Evolutionary conservation across 2,329 filamentous ascomycete genomes (phyloP).

Genomic region (Nannizziopsis barbatae): DNA sequence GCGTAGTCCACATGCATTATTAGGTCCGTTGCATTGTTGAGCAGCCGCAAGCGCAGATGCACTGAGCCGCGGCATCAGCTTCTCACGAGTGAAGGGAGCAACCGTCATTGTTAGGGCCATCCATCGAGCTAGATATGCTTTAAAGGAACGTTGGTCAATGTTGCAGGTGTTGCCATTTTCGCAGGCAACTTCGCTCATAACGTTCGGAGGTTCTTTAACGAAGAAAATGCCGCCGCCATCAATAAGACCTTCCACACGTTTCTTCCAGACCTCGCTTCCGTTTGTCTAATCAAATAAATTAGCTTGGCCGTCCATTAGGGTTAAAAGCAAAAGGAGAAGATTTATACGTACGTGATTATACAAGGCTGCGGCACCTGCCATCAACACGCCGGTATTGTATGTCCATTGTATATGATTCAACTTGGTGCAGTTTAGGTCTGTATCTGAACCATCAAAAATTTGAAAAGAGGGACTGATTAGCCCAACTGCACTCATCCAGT

Average conservation of each 20-base stretch:
- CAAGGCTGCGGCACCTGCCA: slow-evolving; percentile 47
- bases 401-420: slow-evolving; percentile 46
- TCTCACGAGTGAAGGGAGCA: slow-evolving; percentile 44
- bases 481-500: slow-evolving; percentile 44
- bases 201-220: slow-evolving; percentile 32
- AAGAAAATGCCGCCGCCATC: slow-evolving; percentile 43
- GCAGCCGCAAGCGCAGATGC: slow-evolving; percentile 46
- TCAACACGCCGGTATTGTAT: slow-evolving; percentile 46
- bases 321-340: not conserved
- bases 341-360: slow-evolving; percentile 40
- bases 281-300: slow-evolving; percentile 24
- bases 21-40: slow-evolving; percentile 18
- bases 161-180: slow-evolving; percentile 47
- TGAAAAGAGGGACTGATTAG: slow-evolving; percentile 41
- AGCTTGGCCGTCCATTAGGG: not conserved
- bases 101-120: slow-evolving; percentile 47
- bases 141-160: slow-evolving; percentile 54
- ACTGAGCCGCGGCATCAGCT: slow-evolving; percentile 43
- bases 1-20: slow-evolving; percentile 20
- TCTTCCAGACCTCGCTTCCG: slow-evolving; percentile 42
- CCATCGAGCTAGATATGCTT: slow-evolving; percentile 54
- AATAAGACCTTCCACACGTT: slow-evolving; percentile 43
- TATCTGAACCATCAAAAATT: slow-evolving; percentile 46
- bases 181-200: slow-evolving; percentile 52
- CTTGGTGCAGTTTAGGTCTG: slow-evolving; percentile 42